Evolutionary conservation across 2,329 filamentous ascomycete genomes (phyloP), one percentile per base, ranked within the genome.

Genomic region (Trichoderma asperellum): DNA sequence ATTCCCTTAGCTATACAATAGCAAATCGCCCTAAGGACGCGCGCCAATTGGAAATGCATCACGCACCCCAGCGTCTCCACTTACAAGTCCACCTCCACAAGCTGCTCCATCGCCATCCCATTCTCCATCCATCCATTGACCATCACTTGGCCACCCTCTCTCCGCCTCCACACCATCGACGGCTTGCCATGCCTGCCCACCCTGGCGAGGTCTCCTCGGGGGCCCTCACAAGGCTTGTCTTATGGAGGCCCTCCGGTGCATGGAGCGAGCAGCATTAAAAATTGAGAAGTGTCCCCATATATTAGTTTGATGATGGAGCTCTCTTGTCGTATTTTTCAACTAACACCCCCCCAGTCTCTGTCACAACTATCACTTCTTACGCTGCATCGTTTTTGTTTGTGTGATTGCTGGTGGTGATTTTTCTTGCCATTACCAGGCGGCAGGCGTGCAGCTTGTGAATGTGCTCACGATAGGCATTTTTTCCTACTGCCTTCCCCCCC

Each of bases 131-230:
- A 57, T 58, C 52, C 68, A 70, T 55, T 55, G 68, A 56, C 68
- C 68, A 66, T 58, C 61, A 65, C 56, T 67, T 63, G 61, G 57
- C 61, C 55, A 65, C 61, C 68, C 55, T 68, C 52, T 49, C 55
- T 65, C 68, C 68, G 59, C 56, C 68, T 70, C 68, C 68, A 70
- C 68, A 70, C 68, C 61, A 65, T 70, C 68, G 59, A 65, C 53
- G 68, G 61, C 55, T 57, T 66, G 55, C 61, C 68, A 60, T 65
- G 68, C 56, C 37, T 59, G 61, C 43, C 61, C 68, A 66, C 68
- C 60, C 68, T 70, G 40, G 68, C n/a, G 55, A 69, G 61, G 61
- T 57, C 47, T 55, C 61, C 21, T 62, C 43, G 24, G 55, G 64
- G 64, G 55, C 68, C 56, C 68, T 70, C 68, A 61, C 61, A 70